Percentiles rank a stretch among this genome's conserved stretches.
Evolutionary conservation across 1,284 basidiomycete species (phyloP).

Genomic region (Hypsizygus ulmarius): DNA sequence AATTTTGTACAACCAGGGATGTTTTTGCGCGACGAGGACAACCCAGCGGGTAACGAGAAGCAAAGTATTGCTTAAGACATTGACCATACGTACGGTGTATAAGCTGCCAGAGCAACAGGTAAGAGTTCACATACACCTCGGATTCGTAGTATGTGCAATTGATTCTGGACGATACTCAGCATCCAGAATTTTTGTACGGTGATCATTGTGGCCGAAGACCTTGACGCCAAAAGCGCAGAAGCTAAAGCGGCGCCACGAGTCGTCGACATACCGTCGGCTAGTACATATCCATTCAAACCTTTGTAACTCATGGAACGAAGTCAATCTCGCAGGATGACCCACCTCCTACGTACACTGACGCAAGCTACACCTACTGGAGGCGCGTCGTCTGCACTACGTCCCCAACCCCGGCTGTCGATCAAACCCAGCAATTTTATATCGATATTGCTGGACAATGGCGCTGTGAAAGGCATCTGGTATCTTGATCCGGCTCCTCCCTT

Average conservation of each 20-base stretch:
- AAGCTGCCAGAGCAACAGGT: not conserved
- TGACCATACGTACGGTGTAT: no score
- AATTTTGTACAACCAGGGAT: conserved; percentile 57
- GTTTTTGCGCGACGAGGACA: conserved; percentile 22
- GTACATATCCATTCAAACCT: conserved; percentile 1
- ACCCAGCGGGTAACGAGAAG: not conserved
- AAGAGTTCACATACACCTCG: not conserved
- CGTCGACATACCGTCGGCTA: conserved; percentile 8
- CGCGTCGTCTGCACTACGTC: not conserved
- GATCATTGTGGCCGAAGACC: conserved; percentile 16
- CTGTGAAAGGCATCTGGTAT: conserved; percentile 33
- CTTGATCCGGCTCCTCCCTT: conserved; percentile 34
- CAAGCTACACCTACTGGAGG: conserved; percentile 2
- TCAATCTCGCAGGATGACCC: conserved; percentile 24
- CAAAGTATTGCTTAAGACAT: no score
- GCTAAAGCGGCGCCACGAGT: conserved; percentile 2
- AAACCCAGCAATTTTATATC: conserved; percentile 29
- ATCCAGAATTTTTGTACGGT: not conserved
- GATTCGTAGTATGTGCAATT: not conserved
- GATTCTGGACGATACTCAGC: not conserved
- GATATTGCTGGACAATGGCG: conserved; percentile 23
- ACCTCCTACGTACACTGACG: conserved; percentile 26
- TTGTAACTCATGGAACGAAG: not conserved
- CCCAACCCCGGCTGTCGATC: conserved; percentile 2
- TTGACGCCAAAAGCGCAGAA: conserved; percentile 10